Evolutionary conservation across 2,329 filamentous ascomycete genomes (phyloP), one percentile per base, ranked within the genome.

Genomic region (Aspergillus sojae): DNA sequence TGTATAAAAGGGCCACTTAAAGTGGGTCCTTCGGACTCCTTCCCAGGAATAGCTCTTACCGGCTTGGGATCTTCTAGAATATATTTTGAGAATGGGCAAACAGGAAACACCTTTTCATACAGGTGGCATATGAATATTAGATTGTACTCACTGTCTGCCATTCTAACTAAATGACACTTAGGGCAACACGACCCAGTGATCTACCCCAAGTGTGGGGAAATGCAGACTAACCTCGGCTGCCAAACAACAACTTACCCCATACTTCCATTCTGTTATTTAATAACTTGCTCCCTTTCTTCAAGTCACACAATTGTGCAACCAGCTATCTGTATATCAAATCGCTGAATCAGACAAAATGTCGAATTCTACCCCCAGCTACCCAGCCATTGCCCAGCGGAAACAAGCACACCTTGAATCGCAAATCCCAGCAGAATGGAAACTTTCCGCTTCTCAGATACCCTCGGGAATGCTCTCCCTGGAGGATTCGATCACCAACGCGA

Each of bases 371-470:
- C 9, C 12, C 16, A 57, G n/a, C 19, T 79, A 78, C 57, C 63
- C 74, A 12, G 63, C 70, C 26, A 75, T 81, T 26, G 74, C 78
- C 19, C 69, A 73, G 32, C 74, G 73, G 36, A 82, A 82, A 65
- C 79, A 79, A 60, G 72, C 70, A 9, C 70, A 78, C 21, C 71
- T 80, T 21, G 70, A 73, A 34, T 67, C 77, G n/a, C 70, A 71
- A 16, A 81, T 81, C 34, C 79, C 80, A 4, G 30, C 73, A 9
- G 70, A 78, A 75, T 81, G 79, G 79, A 71, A 71, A 32, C 69
- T 81, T 9, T 69, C 75, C 5, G 63, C 70, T 10, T 66, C 75
- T 32, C 63, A 68, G 32, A 76, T 79, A 39, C 76, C 78, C 1
- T 60, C 65, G 16, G 75, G 73, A 10, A 78, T 77, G 72, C 69